Conservation (phyloP, 805 yeast genomes). For the Suhomyces faveliae region DNA sequence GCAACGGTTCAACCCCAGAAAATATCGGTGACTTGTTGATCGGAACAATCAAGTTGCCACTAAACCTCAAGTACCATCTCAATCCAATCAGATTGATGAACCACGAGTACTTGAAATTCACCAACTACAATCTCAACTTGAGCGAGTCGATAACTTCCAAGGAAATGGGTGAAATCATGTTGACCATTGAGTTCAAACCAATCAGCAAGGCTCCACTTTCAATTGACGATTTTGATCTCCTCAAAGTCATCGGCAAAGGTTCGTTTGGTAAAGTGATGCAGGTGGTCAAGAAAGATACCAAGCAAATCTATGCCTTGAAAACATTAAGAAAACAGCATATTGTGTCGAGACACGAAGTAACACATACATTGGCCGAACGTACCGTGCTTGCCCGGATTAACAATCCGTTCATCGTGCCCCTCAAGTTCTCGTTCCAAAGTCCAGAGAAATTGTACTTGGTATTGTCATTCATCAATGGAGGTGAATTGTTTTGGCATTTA, state of each 20-base stretch:
- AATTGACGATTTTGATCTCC: constrained; percentile 87
- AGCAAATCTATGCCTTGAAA: constrained; percentile 90
- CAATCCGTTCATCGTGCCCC: constrained; percentile 94
- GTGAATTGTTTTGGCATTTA: constrained; percentile 91
- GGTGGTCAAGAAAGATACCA: constrained; percentile 92
- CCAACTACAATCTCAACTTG: constrained; percentile 40
- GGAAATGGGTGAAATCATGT: constrained; percentile 51
- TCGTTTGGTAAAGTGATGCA: constrained; percentile 99
- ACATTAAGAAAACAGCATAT: constrained; percentile 93
- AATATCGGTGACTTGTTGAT: constrained; percentile 67
- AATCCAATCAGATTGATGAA: constrained; percentile 57
- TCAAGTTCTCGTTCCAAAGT: constrained; percentile 94
- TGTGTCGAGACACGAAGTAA: constrained; percentile 90
- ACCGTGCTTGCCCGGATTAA: constrained; percentile 90
- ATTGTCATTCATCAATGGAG: constrained; percentile 92
- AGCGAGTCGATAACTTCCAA: constrained; percentile 29
- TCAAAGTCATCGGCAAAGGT: constrained; percentile 96
- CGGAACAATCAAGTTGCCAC: constrained; percentile 65
- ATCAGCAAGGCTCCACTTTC: constrained; percentile 60
- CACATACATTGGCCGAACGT: constrained; percentile 94
- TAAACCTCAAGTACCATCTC: constrained; percentile 53
- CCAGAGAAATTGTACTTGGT: constrained; percentile 93
- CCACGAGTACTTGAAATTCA: constrained; percentile 48
- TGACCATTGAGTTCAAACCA: constrained; percentile 71
- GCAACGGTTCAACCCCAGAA: constrained; percentile 19